Evolutionary conservation across 345 rosid genomes (phyloP).

Genomic region (Pugionium dolabratum): DNA sequence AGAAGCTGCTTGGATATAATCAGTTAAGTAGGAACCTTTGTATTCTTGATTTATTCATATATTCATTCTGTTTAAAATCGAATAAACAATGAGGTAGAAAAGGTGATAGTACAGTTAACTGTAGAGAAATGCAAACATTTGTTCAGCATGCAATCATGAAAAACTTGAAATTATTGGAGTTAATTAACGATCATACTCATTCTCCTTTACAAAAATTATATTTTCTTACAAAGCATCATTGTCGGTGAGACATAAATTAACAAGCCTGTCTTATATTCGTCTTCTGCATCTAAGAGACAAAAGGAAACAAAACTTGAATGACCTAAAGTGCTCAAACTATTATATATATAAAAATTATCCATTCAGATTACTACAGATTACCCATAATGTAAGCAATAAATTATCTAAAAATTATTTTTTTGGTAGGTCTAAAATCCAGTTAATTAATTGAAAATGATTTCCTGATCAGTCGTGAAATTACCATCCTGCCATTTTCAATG

Average conservation of each 20-base stretch:
- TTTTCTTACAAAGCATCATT: constrained; percentile 22
- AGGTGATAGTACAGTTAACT: constrained; percentile 4
- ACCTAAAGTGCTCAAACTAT: background rate
- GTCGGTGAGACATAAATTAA: background rate
- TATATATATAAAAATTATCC: background rate
- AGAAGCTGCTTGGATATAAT: too few species aligned
- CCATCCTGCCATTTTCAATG: background rate
- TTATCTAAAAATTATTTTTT: background rate
- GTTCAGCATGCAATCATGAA: constrained; percentile 12
- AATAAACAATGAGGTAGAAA: constrained; percentile 1
- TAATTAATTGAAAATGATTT: background rate
- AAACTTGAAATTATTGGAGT: constrained; percentile 21
- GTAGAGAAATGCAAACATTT: constrained; percentile 3
- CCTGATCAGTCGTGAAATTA: background rate
- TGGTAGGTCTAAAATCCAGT: background rate
- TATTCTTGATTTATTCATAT: too few species aligned
- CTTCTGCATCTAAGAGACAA: background rate
- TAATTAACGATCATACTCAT: background rate
- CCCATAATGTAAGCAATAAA: background rate
- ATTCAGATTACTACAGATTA: background rate
- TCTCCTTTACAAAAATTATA: background rate
- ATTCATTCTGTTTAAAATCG: too few species aligned
- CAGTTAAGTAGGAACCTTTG: too few species aligned
- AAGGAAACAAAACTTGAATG: background rate
- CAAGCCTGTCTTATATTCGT: background rate